Base-by-base conservation (phyloP, 805 yeast species). In the Metschnikowia dekortorum region DNA sequence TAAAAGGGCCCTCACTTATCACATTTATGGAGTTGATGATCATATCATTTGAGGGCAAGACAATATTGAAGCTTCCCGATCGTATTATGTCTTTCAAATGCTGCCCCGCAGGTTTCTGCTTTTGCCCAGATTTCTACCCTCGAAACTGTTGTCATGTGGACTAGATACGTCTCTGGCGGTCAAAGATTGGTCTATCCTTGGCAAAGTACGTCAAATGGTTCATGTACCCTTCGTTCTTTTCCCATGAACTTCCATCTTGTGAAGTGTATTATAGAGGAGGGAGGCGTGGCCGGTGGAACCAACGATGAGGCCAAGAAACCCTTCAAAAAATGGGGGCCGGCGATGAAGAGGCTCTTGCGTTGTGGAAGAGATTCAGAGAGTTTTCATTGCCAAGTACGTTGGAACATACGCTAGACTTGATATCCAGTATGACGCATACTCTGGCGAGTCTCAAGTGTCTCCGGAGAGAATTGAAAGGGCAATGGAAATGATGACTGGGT, bases 361-460 rank as follows among this genome's bases (percentile, higher is more conserved):
- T 89, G 50, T 94, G 98, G 98, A 74, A 77, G 58, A 84, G 82
- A 67, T 90, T 94, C 78, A 85, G 99, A 71, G 91, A 84, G n/a
- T 75, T 90, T 55, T 87, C 35, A 94, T 94, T 66, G 87, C 80
- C 50, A 88, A 81, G 70, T 94, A 94, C 71, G 79, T 86, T 63
- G 81, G 78, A 47, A 94, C 97, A 8, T 94, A 94, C 70, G 90
- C 89, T 54, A 86, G 98, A 67, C 80, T 94, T 61, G 94, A 94
- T 71, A 94, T 94, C 62, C 69, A 79, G 56, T 94, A 86, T 68
- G 97, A 94, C 64, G 78, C 76, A 42, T 94, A 94, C 69, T 87
- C 96, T 4, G 99, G 99, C 57, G 99, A 94, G 71, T 91, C 98
- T 28, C 96, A 89, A 73, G 96, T 92, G 45, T 76, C 94, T 5